Conservation (phyloP, 371 early-diverging fungal species). For the Mycotypha africana region DNA sequence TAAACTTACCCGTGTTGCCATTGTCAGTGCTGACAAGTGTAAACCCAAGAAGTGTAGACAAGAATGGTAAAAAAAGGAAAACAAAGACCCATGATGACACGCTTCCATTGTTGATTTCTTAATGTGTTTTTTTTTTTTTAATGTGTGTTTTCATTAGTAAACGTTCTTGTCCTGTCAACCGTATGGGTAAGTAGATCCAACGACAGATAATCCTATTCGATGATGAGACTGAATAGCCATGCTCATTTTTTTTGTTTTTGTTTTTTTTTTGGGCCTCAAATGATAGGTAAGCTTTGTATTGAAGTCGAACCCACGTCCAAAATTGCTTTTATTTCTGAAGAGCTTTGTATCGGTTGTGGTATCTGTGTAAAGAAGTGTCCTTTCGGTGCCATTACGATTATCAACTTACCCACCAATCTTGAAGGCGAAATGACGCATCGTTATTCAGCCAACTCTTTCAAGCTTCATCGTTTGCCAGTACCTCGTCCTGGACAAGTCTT, state of each 20-base stretch:
- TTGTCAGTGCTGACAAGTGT: constrained; percentile 97
- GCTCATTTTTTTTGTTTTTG: too few species aligned
- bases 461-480: constrained; percentile 98
- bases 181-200: constrained; percentile 53
- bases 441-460: constrained; percentile 98
- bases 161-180: constrained; percentile 85
- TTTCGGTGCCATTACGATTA: constrained; percentile 97
- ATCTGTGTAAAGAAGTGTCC: constrained; percentile 99
- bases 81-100: too few species aligned
- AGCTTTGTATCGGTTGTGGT: constrained; percentile 99
- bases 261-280: constrained; percentile 12
- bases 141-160: constrained; percentile 43
- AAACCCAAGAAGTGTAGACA: constrained; percentile 99
- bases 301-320: constrained; percentile 83
- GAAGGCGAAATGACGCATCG: constrained; percentile 97
- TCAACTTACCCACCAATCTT: constrained; percentile 98
- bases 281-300: constrained; percentile 93
- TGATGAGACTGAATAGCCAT: too few species aligned
- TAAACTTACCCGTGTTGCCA: constrained; percentile 91
- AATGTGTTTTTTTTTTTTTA: background rate
- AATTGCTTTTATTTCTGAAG: constrained; percentile 94
- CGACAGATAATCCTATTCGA: background rate
- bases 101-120: too few species aligned
- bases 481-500: constrained; percentile 98
- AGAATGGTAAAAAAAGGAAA: constrained; percentile 99